A percentile compares a stretch with the other conserved stretches of the same genome.
phyloP scores from a whole-genome alignment of 495 filamentous ascomycete species.

The Hypoxylon intermedium region DNA sequence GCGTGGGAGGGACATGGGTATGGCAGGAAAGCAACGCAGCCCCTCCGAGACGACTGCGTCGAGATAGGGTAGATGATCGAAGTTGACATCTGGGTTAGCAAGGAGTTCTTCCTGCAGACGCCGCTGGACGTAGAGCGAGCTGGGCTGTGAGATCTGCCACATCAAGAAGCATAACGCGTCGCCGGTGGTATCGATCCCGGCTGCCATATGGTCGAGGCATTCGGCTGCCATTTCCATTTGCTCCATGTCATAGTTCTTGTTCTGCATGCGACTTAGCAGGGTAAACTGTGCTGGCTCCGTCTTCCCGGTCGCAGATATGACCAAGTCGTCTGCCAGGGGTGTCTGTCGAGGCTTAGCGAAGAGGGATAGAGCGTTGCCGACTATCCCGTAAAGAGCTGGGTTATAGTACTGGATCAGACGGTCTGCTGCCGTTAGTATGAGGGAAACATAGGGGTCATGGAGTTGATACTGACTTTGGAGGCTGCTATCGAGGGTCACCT shows the following conservation, averaged over 20 bases:
- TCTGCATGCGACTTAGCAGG: constrained; percentile 53
- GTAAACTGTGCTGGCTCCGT: constrained; percentile 52
- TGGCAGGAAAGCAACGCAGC: constrained; percentile 65
- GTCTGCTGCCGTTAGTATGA: constrained; percentile 39
- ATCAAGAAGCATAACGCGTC: constrained; percentile 70
- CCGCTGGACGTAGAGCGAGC: constrained; percentile 53
- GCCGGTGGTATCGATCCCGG: constrained; percentile 72
- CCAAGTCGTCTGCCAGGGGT: constrained; percentile 53
- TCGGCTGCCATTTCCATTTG: constrained; percentile 55
- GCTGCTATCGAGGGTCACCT: constrained; percentile 69
- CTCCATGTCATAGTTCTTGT: constrained; percentile 40
- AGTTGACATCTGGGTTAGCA: constrained; percentile 38
- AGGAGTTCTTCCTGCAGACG: constrained; percentile 58
- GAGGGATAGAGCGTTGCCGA: constrained; percentile 48
- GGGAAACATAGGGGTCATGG: not conserved
- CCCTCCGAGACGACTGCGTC: constrained; percentile 69
- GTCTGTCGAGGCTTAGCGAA: constrained; percentile 55
- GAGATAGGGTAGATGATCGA: constrained; percentile 64
- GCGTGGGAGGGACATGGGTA: constrained; percentile 71
- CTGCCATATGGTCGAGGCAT: constrained; percentile 61
- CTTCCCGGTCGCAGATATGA: constrained; percentile 47
- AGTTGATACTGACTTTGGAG: constrained; percentile 58
- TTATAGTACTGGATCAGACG: constrained; percentile 52
- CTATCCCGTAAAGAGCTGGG: constrained; percentile 46
- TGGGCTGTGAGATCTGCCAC: constrained; percentile 68